Base-by-base conservation (phyloP, 1,139 yeast species). In the Hansenula lynferdii region DNA sequence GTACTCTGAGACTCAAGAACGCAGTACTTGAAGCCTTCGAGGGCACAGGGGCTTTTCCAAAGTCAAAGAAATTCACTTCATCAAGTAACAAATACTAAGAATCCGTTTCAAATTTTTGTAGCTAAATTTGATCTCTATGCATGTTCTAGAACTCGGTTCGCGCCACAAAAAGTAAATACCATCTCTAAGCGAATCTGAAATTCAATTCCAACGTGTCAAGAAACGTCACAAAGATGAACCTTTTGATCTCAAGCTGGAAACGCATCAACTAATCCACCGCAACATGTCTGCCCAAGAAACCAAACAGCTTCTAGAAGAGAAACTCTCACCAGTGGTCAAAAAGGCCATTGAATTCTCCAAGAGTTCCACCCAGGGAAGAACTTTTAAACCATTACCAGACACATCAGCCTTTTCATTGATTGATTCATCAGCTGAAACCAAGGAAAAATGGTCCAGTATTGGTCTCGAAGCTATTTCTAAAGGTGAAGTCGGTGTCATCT, bases 401-500 rank as follows among this genome's bases (percentile, higher is more conserved):
- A 51, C 65, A 2, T 75, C 74, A 28, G 65, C 72, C 23, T 76
- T 75, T 19, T 72, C 82, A 3, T 66, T 75, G 12, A 56, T 77
- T 41, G 77, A 72, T 34, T 42, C 48, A 8, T 49, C 61, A 9
- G 57, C 57, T 2, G 37, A 46, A 0, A 60, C 58, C 4, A 54
- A 61, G 18, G 48, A 63, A 28, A 50, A 58, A 16, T 90, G 95
- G 89, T 54, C 58, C 24, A 50, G 62, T 2, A 43, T 64, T 15
- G 99, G 99, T 12, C 62, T 83, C 32, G 66, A 76, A 27, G 84
- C 94, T 28, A 82, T 92, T 44, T 64, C 76, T 23, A 58, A 67
- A 21, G 83, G 83, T 49, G 77, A 84, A 54, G 97, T 90, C 17
- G 98, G 89, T 20, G 92, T 92, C 8, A 71, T 92, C 34, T 71